These are phyloP conservation scores for Solanum infundibuliforme DNA, from an alignment of 257 asterid genomes.

Conservation along the genomic window DNA sequence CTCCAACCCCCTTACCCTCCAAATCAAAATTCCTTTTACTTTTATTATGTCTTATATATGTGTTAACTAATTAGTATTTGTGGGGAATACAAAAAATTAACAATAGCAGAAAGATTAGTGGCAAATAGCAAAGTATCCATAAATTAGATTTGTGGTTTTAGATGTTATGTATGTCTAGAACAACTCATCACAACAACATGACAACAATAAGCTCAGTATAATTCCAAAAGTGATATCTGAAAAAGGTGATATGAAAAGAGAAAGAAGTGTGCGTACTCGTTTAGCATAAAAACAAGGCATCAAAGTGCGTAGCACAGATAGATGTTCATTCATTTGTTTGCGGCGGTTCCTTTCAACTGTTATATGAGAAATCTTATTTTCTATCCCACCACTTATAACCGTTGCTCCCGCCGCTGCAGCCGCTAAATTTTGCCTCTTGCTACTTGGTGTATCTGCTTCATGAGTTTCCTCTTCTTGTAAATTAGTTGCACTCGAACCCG, in stretches of 20 bases:
- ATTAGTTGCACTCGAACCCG: constrained; percentile 5
- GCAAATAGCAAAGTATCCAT: neutral
- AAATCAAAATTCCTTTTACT: neutral
- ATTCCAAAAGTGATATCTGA: too few species aligned
- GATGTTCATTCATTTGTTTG: constrained; percentile 4
- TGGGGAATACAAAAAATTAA: neutral
- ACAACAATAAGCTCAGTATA: neutral
- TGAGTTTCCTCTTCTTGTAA: neutral
- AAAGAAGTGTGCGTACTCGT: neutral
- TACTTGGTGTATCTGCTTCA: neutral
- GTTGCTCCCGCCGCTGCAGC: neutral
- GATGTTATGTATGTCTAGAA: neutral
- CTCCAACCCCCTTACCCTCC: neutral
- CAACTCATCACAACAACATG: neutral
- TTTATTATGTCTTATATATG: too few species aligned
- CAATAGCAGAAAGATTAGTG: neutral
- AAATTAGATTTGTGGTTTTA: neutral
- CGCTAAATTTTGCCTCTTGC: neutral
- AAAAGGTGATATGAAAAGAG: too few species aligned
- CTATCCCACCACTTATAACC: neutral
- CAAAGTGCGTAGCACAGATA: constrained; percentile 3
- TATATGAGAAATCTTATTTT: constrained; percentile 1
- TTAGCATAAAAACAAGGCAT: constrained; percentile 11
- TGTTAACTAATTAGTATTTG: neutral
- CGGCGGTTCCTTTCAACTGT: constrained; percentile 6